These are phyloP conservation scores for Dioszegia crocea DNA, from an alignment of 768 basidiomycete species.

Conservation along the genomic window DNA sequence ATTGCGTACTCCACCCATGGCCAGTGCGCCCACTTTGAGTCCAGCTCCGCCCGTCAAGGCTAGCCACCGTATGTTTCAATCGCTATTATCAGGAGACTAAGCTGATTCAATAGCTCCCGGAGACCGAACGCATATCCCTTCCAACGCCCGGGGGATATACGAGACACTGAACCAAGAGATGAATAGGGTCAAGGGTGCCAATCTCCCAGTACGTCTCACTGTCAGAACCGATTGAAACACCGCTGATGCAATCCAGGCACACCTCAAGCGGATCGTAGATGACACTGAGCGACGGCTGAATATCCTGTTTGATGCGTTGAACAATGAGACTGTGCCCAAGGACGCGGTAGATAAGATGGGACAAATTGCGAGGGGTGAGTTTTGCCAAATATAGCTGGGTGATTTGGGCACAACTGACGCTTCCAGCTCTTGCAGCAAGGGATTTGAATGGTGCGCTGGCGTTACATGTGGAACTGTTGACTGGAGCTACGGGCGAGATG, in stretches of 20 bases:
- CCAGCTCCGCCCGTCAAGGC: constrained; percentile 47
- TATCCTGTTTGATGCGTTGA: constrained; percentile 82
- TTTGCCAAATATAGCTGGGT: not conserved
- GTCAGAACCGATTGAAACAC: not conserved
- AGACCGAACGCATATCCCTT: constrained; percentile 87
- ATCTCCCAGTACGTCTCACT: constrained; percentile 59
- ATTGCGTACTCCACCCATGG: constrained; percentile 24
- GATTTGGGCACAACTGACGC: not conserved
- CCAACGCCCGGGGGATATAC: constrained; percentile 62
- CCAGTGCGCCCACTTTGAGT: constrained; percentile 51
- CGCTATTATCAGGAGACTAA: not conserved
- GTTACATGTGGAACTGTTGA: constrained; percentile 81
- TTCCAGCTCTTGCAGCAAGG: constrained; percentile 71
- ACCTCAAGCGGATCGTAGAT: constrained; percentile 76
- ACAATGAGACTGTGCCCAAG: constrained; percentile 75
- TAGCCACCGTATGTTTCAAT: constrained; percentile 59
- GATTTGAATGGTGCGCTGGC: constrained; percentile 73
- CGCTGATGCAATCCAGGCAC: constrained; percentile 55
- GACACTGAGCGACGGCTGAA: constrained; percentile 83
- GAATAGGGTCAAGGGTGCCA: constrained; percentile 64
- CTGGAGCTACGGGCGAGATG: constrained; percentile 76
- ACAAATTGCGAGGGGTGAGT: constrained; percentile 67
- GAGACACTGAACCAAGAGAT: constrained; percentile 64
- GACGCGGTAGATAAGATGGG: constrained; percentile 67
- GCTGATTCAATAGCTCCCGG: constrained; percentile 63